Percentiles rank a stretch among this genome's conserved stretches.
These are phyloP conservation scores for Arthroderma sp. DNA, from an alignment of 2,329 filamentous ascomycete genomes.

Conservation along the genomic window DNA sequence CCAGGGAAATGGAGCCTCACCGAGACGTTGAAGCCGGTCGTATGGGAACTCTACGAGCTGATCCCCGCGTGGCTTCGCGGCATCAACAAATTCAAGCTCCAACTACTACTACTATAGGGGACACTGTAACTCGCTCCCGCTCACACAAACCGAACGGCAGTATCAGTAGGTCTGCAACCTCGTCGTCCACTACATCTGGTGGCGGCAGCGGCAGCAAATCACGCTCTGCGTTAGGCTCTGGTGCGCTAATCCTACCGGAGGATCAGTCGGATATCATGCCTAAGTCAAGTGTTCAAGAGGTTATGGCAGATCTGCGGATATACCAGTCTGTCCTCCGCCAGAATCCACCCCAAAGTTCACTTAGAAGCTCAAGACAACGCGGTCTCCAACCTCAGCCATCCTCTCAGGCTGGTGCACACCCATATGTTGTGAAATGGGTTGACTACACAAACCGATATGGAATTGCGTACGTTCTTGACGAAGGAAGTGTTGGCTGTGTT, in stretches of 20 bases:
- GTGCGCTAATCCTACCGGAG: constrained; percentile 28
- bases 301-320: constrained; percentile 28
- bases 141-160: not conserved
- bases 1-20: no score
- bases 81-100: not conserved
- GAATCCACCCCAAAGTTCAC: constrained; percentile 12
- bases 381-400: constrained; percentile 20
- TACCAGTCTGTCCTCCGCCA: constrained; percentile 29
- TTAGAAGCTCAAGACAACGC: constrained; percentile 13
- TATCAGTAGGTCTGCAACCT: not conserved
- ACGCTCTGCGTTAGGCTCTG: constrained; percentile 20
- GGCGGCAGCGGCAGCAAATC: constrained; percentile 8
- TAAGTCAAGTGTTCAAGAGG: constrained; percentile 29
- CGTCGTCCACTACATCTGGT: not conserved
- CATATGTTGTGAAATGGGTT: constrained; percentile 43
- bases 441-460: constrained; percentile 43
- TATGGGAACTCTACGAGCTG: not conserved
- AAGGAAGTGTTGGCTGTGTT: constrained; percentile 40
- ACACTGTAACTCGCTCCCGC: not conserved
- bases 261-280: constrained; percentile 29
- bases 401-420: constrained; percentile 25
- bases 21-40: not conserved
- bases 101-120: not conserved
- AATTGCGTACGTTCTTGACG: constrained; percentile 41
- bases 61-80: not conserved